Percentiles rank a stretch among this genome's conserved stretches.
Conservation (phyloP, 768 basidiomycete genomes). For the Lentinula raphanica region DNA sequence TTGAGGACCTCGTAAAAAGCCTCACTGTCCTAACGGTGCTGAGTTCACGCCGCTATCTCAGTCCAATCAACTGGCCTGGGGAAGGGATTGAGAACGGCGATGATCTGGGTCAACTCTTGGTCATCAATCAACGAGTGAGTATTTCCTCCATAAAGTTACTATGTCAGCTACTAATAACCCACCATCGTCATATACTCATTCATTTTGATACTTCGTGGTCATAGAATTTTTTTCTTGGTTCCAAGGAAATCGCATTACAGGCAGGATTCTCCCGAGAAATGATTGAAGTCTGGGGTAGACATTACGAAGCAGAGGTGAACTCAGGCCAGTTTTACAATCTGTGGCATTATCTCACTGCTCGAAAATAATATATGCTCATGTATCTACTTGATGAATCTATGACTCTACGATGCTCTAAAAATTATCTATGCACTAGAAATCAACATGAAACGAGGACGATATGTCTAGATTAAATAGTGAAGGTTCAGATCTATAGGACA, state of each 20-base stretch:
- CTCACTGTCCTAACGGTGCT: constrained; percentile 1
- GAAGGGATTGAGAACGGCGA: constrained; percentile 14
- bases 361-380: neutral
- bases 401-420: neutral
- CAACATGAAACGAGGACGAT: no score
- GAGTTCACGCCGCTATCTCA: constrained; percentile 9
- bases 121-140: constrained; percentile 14
- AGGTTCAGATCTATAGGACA: no score
- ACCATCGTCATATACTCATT: neutral
- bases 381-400: neutral
- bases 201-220: neutral
- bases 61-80: constrained; percentile 18
- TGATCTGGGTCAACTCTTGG: constrained; percentile 14
- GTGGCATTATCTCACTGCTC: constrained; percentile 11
- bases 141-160: neutral
- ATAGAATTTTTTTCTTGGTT: constrained; percentile 12
- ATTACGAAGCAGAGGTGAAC: constrained; percentile 11
- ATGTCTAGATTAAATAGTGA: no score
- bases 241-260: constrained; percentile 3
- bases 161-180: neutral
- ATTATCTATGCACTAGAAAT: no score
- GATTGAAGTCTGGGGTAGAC: constrained; percentile 12
- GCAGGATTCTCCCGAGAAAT: constrained; percentile 9
- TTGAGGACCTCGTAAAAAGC: constrained; percentile 11
- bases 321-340: constrained; percentile 10